phyloP scores from a whole-genome alignment of 805 yeast species.

The Danielia reshetovae region DNA sequence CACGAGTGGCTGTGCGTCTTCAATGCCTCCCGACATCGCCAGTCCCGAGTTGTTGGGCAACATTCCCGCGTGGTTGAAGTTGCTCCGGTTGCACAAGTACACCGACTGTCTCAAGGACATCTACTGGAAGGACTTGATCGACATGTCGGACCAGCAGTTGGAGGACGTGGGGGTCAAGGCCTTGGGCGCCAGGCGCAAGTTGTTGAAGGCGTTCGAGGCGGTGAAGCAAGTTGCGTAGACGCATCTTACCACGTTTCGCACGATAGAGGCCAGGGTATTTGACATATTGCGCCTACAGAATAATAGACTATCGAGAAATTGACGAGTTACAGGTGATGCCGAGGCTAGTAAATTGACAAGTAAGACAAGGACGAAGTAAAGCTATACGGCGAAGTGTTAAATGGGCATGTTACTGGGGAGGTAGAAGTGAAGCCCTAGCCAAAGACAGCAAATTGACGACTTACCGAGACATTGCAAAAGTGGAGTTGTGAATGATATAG shows the following conservation, averaged over 20 bases:
- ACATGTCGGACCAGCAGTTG: conserved; percentile 62
- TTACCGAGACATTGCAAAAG: too few species aligned
- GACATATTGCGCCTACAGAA: conserved; percentile 1
- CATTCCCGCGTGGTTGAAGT: conserved; percentile 89
- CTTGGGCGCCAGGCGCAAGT: conserved; percentile 91
- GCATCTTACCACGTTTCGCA: too few species aligned
- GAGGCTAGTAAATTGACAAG: too few species aligned
- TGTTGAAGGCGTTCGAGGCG: conserved; percentile 84
- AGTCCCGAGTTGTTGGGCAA: conserved; percentile 55
- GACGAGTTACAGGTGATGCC: too few species aligned
- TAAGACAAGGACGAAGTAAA: too few species aligned
- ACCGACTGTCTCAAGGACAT: conserved; percentile 75
- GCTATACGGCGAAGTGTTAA: too few species aligned
- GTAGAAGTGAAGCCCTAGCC: too few species aligned
- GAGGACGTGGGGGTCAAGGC: conserved; percentile 85
- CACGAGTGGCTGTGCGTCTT: conserved; percentile 14
- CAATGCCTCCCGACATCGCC: conserved; percentile 42
- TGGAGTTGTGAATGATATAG: too few species aligned
- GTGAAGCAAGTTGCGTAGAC: conserved; percentile 55
- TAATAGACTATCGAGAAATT: too few species aligned
- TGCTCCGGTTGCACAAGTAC: conserved; percentile 88
- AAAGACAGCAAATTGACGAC: too few species aligned
- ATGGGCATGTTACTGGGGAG: too few species aligned
- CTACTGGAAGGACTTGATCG: conserved; percentile 76
- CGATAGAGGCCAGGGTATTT: too few species aligned